phyloP scores from a whole-genome alignment of 371 early-diverging fungal genomes.

The Mortierella sp. region DNA sequence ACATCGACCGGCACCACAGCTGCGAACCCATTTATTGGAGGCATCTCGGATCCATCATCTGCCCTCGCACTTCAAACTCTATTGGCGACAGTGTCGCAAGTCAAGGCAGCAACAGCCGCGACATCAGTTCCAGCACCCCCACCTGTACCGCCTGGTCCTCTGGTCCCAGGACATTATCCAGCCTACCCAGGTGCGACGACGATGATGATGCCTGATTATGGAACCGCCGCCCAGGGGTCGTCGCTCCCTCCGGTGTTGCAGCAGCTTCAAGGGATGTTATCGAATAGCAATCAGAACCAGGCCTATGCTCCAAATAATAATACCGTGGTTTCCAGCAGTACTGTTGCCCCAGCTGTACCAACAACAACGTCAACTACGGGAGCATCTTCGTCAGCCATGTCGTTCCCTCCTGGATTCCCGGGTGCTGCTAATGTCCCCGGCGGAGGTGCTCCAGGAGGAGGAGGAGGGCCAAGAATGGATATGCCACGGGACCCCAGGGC shows the following conservation, averaged over 20 bases:
- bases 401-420: constrained; percentile 5
- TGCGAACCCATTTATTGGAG: constrained; percentile 22
- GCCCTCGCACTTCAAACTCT: constrained; percentile 49
- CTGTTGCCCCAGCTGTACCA: constrained; percentile 1
- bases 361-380: background rate
- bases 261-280: constrained; percentile 44
- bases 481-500: constrained; percentile 9
- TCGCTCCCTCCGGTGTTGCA: background rate
- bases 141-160: background rate
- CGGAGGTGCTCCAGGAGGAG: background rate
- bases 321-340: constrained; percentile 37
- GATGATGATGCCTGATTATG: constrained; percentile 2
- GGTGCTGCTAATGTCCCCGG: background rate
- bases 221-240: background rate
- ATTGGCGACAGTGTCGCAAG: constrained; percentile 43
- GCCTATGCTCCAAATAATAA: constrained; percentile 50
- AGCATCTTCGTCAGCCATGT: background rate
- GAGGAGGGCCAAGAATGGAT: too few species aligned
- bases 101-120: constrained; percentile 37
- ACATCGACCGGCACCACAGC: background rate
- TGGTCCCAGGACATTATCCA: constrained; percentile 6
- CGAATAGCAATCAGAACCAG: constrained; percentile 53
- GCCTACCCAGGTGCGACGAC: background rate
- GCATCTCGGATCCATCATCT: constrained; percentile 47
- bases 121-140: background rate